Base-by-base conservation (phyloP, 2,329 filamentous ascomycete genomes). In the Aspergillus pseudoterreus region DNA sequence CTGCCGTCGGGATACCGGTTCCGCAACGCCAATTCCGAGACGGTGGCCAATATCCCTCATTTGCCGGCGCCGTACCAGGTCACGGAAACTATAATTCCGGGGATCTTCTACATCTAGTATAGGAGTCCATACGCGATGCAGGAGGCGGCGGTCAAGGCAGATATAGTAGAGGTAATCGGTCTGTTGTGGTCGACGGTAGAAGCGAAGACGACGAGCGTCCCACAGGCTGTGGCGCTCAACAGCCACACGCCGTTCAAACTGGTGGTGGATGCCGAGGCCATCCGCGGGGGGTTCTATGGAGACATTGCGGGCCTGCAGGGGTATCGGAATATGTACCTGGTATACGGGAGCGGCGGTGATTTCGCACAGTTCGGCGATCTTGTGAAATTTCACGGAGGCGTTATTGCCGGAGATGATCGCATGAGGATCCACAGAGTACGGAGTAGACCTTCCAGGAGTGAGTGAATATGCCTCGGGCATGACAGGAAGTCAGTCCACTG, bases 261-360 rank as follows among this genome's bases (percentile, higher is more conserved):
- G 12, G 59, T 54, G 8, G 67, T 74, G 0, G 58, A 65, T 0
- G 57, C 60, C 2, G 60, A 69, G 6, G 68, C 66, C 19, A 69
- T 78, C 45, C 57, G 53, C 24, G 56, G 53, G 15, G 74, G 74
- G 1, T 77, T 77, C 45, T 71, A 77, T 45, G 63, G 66, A 41
- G 55, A 68, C 36, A 61, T 73, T 36, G 64, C 71, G 51, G 68
- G 57, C 2, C 59, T 78, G 14, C 74, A 78, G 59, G 75, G 75
- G 0, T 56, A 69, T 6, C 60, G 66, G 14, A 70, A 71, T 14
- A n/a, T n/a, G n/a, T n/a, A 78, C 74, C 0, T 78, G 61, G 57
- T 77, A 69, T 53, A 75, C 71, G 0, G 74, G 75, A 1, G 70
- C 70, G 4, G 67, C 73, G 6, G 76, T 63, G n/a, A 36, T 52